Evolutionary conservation across 192 early-diverging fungal genomes (phyloP).

Genomic region (Backusella mclennaniae): DNA sequence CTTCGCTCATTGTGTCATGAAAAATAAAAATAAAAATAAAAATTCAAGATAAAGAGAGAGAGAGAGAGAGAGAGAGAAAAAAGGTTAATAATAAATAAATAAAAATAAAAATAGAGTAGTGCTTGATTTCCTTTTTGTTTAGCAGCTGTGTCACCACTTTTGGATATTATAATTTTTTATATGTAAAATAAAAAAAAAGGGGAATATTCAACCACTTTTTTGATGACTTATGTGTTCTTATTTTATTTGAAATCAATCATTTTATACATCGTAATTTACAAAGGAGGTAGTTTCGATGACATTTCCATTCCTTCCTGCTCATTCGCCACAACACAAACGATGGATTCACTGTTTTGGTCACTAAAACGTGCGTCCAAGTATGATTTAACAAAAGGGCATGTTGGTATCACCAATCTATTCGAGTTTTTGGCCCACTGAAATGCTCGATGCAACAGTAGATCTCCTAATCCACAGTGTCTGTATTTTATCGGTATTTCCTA

Average conservation of each 20-base stretch:
- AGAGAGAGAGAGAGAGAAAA: neutral
- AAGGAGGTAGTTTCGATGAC: neutral
- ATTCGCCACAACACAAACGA: neutral
- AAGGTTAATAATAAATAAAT: neutral
- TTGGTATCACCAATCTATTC: slow-evolving; percentile 20
- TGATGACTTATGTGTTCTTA: no score
- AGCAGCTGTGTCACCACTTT: slow-evolving; percentile 5
- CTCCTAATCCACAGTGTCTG: slow-evolving; percentile 20
- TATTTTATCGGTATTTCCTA: slow-evolving; percentile 27
- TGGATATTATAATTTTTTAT: slow-evolving; percentile 10
- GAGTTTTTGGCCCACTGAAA: slow-evolving; percentile 19
- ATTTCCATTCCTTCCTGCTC: slow-evolving; percentile 18
- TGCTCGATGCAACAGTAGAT: slow-evolving; percentile 8
- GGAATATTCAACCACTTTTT: neutral
- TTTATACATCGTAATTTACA: neutral
- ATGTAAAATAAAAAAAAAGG: slow-evolving; percentile 1
- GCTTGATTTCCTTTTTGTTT: slow-evolving; percentile 10
- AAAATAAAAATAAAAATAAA: neutral
- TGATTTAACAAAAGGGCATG: slow-evolving; percentile 23
- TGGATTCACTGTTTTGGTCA: neutral
- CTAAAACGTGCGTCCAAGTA: slow-evolving; percentile 19
- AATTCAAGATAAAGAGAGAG: neutral
- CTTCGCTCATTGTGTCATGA: neutral
- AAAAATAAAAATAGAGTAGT: slow-evolving; percentile 10
- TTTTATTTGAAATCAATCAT: neutral